phyloP scores from a whole-genome alignment of 2,329 filamentous ascomycete species.

The Fusarium sp. region DNA sequence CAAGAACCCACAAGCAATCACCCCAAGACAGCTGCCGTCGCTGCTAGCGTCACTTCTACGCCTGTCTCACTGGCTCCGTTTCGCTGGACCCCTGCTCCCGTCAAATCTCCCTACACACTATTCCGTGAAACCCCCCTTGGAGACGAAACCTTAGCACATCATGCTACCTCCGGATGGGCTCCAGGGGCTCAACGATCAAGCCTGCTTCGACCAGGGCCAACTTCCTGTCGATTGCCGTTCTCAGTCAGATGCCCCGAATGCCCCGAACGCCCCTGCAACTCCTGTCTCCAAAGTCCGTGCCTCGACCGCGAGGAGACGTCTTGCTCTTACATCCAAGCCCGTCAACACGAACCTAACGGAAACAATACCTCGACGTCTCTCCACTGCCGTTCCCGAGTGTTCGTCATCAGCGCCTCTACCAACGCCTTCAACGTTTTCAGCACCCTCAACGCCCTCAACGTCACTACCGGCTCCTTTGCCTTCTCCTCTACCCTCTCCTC shows the following conservation, averaged over 20 bases:
- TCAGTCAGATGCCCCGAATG: slow-evolving; percentile 30
- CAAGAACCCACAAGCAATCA: slow-evolving; percentile 9
- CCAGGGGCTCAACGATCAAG: slow-evolving; percentile 38
- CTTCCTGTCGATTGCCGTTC: slow-evolving; percentile 38
- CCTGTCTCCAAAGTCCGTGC: slow-evolving; percentile 34
- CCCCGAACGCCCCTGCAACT: slow-evolving; percentile 29
- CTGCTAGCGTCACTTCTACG: slow-evolving; percentile 25
- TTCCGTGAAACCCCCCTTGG: slow-evolving; percentile 26
- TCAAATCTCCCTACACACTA: slow-evolving; percentile 34
- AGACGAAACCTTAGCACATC: slow-evolving; percentile 42
- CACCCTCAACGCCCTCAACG: slow-evolving; percentile 3
- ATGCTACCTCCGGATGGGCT: slow-evolving; percentile 41
- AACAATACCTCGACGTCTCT: slow-evolving; percentile 32
- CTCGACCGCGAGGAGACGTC: slow-evolving; percentile 27
- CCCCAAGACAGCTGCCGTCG: neutral
- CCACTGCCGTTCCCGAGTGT: slow-evolving; percentile 27
- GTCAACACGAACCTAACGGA: slow-evolving; percentile 33
- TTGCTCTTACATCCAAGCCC: slow-evolving; percentile 29
- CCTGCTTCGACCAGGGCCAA: slow-evolving; percentile 27
- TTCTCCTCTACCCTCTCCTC: slow-evolving; percentile 6
- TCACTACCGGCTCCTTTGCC: slow-evolving; percentile 5
- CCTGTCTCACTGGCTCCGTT: slow-evolving; percentile 28
- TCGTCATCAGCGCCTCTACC: slow-evolving; percentile 22
- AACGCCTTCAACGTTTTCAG: slow-evolving; percentile 7
- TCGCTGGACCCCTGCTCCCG: slow-evolving; percentile 34